These are phyloP conservation scores for Parafenestella ontariensis DNA, from an alignment of 2,329 filamentous ascomycete species.

Conservation along the genomic window DNA sequence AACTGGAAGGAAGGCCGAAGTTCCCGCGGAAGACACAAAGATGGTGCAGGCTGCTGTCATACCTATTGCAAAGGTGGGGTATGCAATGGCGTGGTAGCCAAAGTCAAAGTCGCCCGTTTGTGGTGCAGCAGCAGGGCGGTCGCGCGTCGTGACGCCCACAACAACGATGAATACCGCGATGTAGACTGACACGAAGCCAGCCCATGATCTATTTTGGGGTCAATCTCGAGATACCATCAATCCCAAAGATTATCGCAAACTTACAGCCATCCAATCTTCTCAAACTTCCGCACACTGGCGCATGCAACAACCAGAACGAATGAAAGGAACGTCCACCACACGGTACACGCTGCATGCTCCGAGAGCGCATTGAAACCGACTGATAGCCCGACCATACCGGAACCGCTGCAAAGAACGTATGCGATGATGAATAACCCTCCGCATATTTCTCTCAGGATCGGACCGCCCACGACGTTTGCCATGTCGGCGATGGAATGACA, in stretches of 20 bases:
- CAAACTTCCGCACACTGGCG: constrained; percentile 64
- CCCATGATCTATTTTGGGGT: constrained; percentile 54
- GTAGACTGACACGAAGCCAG: constrained; percentile 65
- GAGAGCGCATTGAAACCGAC: constrained; percentile 67
- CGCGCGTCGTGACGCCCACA: constrained; percentile 62
- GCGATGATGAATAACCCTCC: constrained; percentile 64
- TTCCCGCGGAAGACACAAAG: constrained; percentile 65
- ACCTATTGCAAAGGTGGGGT: constrained; percentile 63
- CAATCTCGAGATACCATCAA: neutral
- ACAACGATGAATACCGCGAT: constrained; percentile 64
- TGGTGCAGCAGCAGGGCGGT: constrained; percentile 65
- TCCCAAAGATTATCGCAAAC: neutral
- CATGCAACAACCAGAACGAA: constrained; percentile 57
- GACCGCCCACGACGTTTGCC: constrained; percentile 62
- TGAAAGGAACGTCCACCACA: constrained; percentile 63
- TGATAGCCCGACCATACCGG: constrained; percentile 65
- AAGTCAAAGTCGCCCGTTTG: constrained; percentile 64
- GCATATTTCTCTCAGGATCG: constrained; percentile 58
- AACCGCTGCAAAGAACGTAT: constrained; percentile 63
- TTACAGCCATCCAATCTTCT: constrained; percentile 63
- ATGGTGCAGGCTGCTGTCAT: constrained; percentile 64
- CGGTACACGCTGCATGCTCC: constrained; percentile 65
- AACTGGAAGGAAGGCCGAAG: constrained; percentile 67
- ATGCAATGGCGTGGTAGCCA: constrained; percentile 62
- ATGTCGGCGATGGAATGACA: constrained; percentile 64